These are phyloP conservation scores for Pythium volutum DNA, from an alignment of 352 stramenopile species.

Conservation along the genomic window DNA sequence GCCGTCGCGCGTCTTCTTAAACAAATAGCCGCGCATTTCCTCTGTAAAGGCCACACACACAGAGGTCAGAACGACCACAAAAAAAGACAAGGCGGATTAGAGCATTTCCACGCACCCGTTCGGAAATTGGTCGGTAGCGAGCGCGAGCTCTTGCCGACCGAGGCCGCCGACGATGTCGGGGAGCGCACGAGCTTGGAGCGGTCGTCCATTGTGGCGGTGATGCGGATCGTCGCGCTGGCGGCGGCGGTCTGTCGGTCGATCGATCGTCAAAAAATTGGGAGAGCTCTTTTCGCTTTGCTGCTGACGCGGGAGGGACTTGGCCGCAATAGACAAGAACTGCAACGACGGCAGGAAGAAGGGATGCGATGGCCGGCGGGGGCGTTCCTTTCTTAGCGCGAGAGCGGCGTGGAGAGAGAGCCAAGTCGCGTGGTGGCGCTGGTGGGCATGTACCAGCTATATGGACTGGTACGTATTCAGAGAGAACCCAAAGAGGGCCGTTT, in stretches of 20 bases:
- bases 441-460: neutral
- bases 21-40: conserved; percentile 77
- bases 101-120: conserved; percentile 31
- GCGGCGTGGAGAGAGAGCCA: neutral
- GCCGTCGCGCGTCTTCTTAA: conserved; percentile 92
- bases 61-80: neutral
- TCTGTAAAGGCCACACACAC: neutral
- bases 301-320: neutral
- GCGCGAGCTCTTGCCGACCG: conserved; percentile 42
- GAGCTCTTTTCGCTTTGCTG: no score
- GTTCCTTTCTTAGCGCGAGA: conserved; percentile 10
- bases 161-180: conserved; percentile 35
- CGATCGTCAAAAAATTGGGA: neutral
- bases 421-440: neutral
- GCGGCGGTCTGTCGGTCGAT: no score
- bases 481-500: conserved; percentile 17
- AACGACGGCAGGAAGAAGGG: neutral
- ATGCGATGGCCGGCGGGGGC: neutral
- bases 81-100: no score
- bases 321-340: neutral
- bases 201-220: conserved; percentile 16
- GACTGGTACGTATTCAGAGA: neutral
- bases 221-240: neutral
- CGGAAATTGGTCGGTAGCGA: conserved; percentile 67
- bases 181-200: conserved; percentile 43